Evolutionary conservation across 177 flowering plant genomes (phyloP).

Genomic region (Tripterygium wilfordii): DNA sequence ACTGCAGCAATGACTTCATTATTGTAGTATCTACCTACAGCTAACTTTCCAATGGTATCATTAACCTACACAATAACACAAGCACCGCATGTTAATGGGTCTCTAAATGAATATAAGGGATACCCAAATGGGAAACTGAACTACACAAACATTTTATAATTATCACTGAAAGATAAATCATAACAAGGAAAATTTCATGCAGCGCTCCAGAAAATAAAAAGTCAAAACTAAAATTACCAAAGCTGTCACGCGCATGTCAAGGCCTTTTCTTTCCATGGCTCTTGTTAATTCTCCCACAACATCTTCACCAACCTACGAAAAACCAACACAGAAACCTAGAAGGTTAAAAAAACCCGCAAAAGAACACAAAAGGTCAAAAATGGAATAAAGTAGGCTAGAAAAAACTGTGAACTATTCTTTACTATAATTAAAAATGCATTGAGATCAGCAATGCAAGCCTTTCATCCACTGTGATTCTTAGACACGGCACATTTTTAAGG

Average conservation of each 20-base stretch:
- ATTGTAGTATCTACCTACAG: constrained; percentile 75
- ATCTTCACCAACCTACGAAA: constrained; percentile 74
- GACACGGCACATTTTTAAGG: no score
- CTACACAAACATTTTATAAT: neutral
- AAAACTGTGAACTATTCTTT: no score
- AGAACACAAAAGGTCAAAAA: no score
- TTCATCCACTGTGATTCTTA: no score
- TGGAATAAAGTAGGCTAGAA: no score
- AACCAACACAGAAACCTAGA: no score
- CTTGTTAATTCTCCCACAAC: constrained; percentile 75
- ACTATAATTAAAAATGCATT: no score
- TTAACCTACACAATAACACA: constrained; percentile 54
- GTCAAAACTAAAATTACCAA: constrained; percentile 42
- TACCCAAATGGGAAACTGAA: neutral
- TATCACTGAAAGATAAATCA: neutral
- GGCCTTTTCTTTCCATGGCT: constrained; percentile 74
- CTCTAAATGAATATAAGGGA: neutral
- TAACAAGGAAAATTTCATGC: neutral
- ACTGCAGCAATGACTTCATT: constrained; percentile 81
- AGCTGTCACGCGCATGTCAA: constrained; percentile 97
- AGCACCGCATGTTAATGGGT: neutral
- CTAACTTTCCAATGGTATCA: constrained; percentile 93
- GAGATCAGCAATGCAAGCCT: no score
- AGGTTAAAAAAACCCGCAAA: no score
- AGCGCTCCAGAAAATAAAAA: neutral